A percentile compares a stretch with the other conserved stretches of the same genome.
phyloP scores from a whole-genome alignment of 2,329 filamentous ascomycete genomes.

The Fusarium sublunatum region DNA sequence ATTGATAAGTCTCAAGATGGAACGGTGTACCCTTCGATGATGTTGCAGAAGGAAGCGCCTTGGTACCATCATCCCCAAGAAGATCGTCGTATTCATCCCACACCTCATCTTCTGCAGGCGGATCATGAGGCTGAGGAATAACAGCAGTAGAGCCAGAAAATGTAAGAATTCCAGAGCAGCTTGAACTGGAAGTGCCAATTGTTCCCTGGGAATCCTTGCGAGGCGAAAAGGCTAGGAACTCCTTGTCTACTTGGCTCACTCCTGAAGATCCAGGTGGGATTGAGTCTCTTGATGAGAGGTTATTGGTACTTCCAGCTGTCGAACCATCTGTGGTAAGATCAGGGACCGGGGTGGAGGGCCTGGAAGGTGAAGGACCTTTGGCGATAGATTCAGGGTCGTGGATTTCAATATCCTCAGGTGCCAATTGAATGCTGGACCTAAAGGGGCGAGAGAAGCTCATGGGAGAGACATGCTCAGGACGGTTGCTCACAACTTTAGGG shows the following conservation, averaged over 20 bases:
- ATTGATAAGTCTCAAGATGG: conserved; percentile 63
- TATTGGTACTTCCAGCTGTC: conserved; percentile 49
- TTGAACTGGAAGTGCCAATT: conserved; percentile 61
- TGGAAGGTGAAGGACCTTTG: conserved; percentile 60
- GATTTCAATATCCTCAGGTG: conserved; percentile 46
- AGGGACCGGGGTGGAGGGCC: conserved; percentile 52
- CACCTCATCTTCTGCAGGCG: conserved; percentile 82
- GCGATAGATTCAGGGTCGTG: conserved; percentile 56
- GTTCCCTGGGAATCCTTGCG: conserved; percentile 77
- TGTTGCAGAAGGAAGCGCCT: conserved; percentile 62
- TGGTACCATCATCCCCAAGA: conserved; percentile 70
- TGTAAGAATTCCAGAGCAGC: conserved; percentile 72
- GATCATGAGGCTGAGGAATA: conserved; percentile 70
- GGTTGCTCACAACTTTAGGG: conserved; percentile 79
- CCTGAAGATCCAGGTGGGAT: conserved; percentile 49
- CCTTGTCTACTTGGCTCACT: conserved; percentile 53
- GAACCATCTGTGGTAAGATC: conserved; percentile 54
- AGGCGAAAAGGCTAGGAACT: conserved; percentile 80
- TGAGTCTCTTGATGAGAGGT: conserved; percentile 48
- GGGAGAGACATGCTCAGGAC: conserved; percentile 73
- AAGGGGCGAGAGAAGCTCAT: conserved; percentile 91
- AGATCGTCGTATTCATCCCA: conserved; percentile 96
- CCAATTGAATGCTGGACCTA: conserved; percentile 60
- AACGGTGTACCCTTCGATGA: conserved; percentile 69
- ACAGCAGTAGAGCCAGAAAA: conserved; percentile 74